Evolutionary conservation across 768 basidiomycete species (phyloP).

Genomic region (Agrocybe pediades): DNA sequence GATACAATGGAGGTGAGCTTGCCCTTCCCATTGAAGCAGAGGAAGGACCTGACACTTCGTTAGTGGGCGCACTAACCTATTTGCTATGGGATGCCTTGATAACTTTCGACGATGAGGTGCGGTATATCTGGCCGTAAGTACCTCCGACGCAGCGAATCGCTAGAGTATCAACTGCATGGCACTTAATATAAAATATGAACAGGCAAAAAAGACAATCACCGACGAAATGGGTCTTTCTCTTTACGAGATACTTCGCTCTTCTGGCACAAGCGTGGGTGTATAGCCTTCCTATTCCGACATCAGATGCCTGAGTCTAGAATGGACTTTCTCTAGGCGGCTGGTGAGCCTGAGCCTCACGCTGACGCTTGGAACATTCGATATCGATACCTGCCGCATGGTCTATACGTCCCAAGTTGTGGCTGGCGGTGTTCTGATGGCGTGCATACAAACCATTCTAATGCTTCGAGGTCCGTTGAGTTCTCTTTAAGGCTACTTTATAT

Average conservation of each 20-base stretch:
- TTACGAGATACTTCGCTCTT: constrained; percentile 22
- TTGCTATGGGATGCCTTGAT: constrained; percentile 21
- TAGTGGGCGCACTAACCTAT: constrained; percentile 20
- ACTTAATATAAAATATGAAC: not conserved
- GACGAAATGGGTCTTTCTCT: constrained; percentile 24
- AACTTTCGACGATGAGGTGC: constrained; percentile 19
- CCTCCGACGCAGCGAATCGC: not conserved
- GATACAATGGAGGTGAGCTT: constrained; percentile 15
- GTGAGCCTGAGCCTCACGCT: constrained; percentile 14
- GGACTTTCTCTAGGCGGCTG: constrained; percentile 11
- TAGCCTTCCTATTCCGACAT: not conserved
- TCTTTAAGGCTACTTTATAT: not conserved
- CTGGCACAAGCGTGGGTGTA: constrained; percentile 17
- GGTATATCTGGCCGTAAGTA: constrained; percentile 22
- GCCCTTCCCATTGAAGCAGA: not conserved
- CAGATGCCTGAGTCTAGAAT: not conserved
- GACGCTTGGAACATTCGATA: constrained; percentile 7
- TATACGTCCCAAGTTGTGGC: constrained; percentile 19
- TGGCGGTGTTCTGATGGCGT: constrained; percentile 20
- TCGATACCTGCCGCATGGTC: constrained; percentile 16
- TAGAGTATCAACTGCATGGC: not conserved
- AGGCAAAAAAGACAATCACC: constrained; percentile 17
- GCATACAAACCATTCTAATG: constrained; percentile 20
- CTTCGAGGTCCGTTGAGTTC: constrained; percentile 12
- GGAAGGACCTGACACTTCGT: not conserved